Base-by-base conservation (phyloP, 129 eudicot genomes). In the Rutidosis leptorrhynchoides region DNA sequence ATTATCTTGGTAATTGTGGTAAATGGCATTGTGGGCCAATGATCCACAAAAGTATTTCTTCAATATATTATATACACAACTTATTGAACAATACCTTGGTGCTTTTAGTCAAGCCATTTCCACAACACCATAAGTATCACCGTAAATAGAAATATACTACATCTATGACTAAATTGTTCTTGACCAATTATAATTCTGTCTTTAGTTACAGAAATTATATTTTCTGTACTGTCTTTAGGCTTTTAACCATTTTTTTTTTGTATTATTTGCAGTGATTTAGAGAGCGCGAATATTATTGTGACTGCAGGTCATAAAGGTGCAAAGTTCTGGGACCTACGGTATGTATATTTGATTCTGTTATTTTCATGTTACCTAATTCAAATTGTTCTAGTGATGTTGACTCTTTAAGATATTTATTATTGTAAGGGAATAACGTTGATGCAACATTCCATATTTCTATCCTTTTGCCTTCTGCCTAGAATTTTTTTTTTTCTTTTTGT, bases 261-360 rank as follows among this genome's bases (percentile, higher is more conserved):
- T n/a, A 9, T 2, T 24, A 52, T 69, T 19, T 83, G 77, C 88
- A 94, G 97, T 62, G 85, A 82, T 82, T 80, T 72, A 15, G 99
- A 81, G 84, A 75, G 86, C 80, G 77, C 96, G 19, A 86, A 89
- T 81, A 63, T 87, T 6, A 64, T 94, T 15, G 83, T 79, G 63
- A 83, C 93, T 27, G 95, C 85, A 40, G 93, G 99, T 16, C 80
- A 84, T 54, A 85, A 83, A 68, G 90, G 97, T 69, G 46, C 83
- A 28, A 94, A 84, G 75, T 89, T 94, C 71, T 94, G 99, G 99
- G 99, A 94, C 79, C 27, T 89, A 69, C 90, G 99, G 99, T 89
- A 78, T 64, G 85, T 37, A 1, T 11, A 42, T 25, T 5, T 37
- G 45, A 11, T 37, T 10, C 45, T 37, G n/a, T n/a, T 37, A 37